Conservation (phyloP, 306 rosid genomes). For the Quercus mongolica region DNA sequence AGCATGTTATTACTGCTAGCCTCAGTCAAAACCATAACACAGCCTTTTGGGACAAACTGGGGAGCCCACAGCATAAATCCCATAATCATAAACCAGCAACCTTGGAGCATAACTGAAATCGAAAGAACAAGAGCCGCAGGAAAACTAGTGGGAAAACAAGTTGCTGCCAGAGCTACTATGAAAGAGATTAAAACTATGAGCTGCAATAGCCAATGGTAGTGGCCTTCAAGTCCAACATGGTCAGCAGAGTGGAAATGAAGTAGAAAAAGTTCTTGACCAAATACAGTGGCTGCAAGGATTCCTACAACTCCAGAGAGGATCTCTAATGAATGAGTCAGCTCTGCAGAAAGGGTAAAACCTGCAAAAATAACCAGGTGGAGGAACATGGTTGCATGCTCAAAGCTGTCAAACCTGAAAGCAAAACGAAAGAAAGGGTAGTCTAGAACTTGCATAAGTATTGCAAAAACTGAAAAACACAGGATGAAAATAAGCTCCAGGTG, state of each 20-base stretch:
- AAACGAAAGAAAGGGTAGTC: conserved; percentile 63
- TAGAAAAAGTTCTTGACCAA: conserved; percentile 79
- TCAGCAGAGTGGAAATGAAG: conserved; percentile 91
- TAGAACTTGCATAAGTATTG: conserved; percentile 55
- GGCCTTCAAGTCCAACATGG: conserved; percentile 91
- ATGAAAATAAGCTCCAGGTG: conserved; percentile 75
- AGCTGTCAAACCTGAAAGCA: conserved; percentile 59
- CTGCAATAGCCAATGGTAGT: conserved; percentile 83
- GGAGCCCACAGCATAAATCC: conserved; percentile 77
- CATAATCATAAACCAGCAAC: conserved; percentile 92
- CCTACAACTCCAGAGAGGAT: conserved; percentile 64
- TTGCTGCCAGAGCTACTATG: conserved; percentile 48
- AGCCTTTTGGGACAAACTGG: conserved; percentile 65
- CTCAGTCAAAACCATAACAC: conserved; percentile 31
- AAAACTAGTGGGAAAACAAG: conserved; percentile 60
- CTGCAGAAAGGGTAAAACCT: conserved; percentile 60
- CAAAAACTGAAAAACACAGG: conserved; percentile 56
- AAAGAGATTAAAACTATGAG: conserved; percentile 67
- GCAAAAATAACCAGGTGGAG: conserved; percentile 78
- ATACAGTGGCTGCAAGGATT: conserved; percentile 63
- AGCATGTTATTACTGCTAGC: conserved; percentile 29
- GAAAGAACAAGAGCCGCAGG: conserved; percentile 75
- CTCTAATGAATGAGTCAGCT: conserved; percentile 50
- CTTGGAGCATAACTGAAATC: conserved; percentile 68
- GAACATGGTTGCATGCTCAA: conserved; percentile 94